A percentile compares a stretch with the other conserved stretches of the same genome.
These are phyloP conservation scores for Furcasterigmium sp. DNA, from an alignment of 2,329 filamentous ascomycete genomes.

Conservation along the genomic window DNA sequence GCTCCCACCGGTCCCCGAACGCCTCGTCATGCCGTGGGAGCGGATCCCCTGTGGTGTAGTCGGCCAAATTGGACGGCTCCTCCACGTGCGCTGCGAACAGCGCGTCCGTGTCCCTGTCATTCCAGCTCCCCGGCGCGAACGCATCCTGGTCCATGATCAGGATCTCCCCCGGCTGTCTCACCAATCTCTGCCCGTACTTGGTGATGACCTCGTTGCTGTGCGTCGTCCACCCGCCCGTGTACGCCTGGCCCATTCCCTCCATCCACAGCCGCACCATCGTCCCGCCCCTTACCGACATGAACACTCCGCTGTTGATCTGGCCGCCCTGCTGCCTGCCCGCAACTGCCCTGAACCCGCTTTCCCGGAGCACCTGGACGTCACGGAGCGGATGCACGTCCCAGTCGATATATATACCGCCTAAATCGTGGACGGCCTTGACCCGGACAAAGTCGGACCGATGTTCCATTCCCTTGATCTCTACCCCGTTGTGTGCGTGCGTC, in stretches of 20 bases:
- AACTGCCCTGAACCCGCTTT: slow-evolving; percentile 2
- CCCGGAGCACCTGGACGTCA: background rate
- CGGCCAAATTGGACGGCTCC: slow-evolving; percentile 1
- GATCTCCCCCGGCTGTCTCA: slow-evolving; percentile 9
- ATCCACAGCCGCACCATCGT: slow-evolving; percentile 1
- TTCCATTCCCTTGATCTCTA: slow-evolving; percentile 9
- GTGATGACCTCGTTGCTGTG: slow-evolving; percentile 3
- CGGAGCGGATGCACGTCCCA: slow-evolving; percentile 12
- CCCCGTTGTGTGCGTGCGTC: slow-evolving; percentile 10
- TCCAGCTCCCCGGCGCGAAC: slow-evolving; percentile 16
- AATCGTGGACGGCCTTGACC: slow-evolving; percentile 13
- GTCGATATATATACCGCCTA: slow-evolving; percentile 16
- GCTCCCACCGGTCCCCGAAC: background rate
- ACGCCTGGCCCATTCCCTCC: slow-evolving; percentile 1
- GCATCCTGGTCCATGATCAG: slow-evolving; percentile 16
- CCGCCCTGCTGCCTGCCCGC: slow-evolving; percentile 1
- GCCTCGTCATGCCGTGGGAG: background rate
- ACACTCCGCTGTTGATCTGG: slow-evolving; percentile 2
- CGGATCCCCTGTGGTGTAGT: background rate
- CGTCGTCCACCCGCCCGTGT: slow-evolving; percentile 1
- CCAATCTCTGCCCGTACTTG: background rate
- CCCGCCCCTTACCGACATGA: background rate
- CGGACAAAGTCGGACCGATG: slow-evolving; percentile 18
- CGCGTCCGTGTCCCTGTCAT: slow-evolving; percentile 3
- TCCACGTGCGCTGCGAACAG: slow-evolving; percentile 13